Conservation (phyloP, 2,329 filamentous ascomycete species). For the Calonectria ilicicola region DNA sequence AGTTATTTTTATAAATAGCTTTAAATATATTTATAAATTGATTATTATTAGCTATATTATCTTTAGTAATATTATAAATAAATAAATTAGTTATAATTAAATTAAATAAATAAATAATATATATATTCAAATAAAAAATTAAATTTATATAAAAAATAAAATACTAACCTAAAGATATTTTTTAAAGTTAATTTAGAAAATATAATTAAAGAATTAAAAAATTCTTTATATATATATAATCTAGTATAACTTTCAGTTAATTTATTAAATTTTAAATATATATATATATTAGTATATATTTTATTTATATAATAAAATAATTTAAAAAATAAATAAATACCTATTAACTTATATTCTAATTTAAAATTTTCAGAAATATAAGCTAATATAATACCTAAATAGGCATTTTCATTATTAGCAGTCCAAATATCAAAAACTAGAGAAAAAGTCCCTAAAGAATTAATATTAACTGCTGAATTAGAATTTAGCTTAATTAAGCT, state of each 20-base stretch:
- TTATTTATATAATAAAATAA: not conserved
- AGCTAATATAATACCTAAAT: not conserved
- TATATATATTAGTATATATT: not conserved
- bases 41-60: not conserved
- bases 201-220: not conserved
- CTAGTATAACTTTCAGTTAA: too few relatives aligned
- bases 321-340: not conserved
- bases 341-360: not conserved
- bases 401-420: not conserved
- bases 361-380: not conserved
- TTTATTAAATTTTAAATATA: too few relatives aligned
- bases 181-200: not conserved
- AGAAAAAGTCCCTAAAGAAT: not conserved
- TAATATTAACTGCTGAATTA: not conserved
- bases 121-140: not conserved
- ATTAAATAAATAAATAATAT: not conserved
- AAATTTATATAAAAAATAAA: not conserved
- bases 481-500: not conserved
- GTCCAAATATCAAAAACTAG: not conserved
- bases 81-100: not conserved
- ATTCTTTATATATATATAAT: too few relatives aligned
- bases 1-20: not conserved
- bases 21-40: not conserved
- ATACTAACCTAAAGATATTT: not conserved
- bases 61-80: not conserved